Conservation (phyloP, 441 rosid species). For the Erodium texanum region DNA sequence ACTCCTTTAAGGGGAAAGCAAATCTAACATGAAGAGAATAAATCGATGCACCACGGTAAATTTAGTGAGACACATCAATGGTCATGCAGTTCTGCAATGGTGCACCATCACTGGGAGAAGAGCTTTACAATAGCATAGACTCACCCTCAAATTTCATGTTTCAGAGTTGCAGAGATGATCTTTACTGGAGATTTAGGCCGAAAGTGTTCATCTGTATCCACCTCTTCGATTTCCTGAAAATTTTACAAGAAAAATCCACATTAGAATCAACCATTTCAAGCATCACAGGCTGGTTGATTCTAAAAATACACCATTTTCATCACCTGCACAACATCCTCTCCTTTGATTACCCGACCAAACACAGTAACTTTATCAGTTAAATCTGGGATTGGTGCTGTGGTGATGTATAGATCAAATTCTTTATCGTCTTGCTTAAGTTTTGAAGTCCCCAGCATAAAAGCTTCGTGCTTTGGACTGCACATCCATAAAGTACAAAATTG, state of each 20-base stretch:
- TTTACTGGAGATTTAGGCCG: constrained; percentile 54
- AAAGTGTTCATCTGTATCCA: constrained; percentile 75
- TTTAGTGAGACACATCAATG: neutral
- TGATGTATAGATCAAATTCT: constrained; percentile 62
- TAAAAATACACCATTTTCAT: constrained; percentile 1
- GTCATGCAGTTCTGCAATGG: neutral
- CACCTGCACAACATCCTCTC: constrained; percentile 91
- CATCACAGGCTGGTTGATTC: neutral
- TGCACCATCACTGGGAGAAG: neutral
- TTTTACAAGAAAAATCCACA: neutral
- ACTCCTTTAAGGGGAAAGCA: neutral
- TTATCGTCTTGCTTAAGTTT: constrained; percentile 44
- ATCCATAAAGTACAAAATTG: constrained; percentile 7
- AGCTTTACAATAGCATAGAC: neutral
- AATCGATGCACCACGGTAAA: constrained; percentile 6
- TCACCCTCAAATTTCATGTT: constrained; percentile 31
- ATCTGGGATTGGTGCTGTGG: constrained; percentile 86
- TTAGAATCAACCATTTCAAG: neutral
- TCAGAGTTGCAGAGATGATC: constrained; percentile 42
- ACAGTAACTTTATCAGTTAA: constrained; percentile 57
- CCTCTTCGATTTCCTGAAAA: constrained; percentile 80
- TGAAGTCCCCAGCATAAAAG: constrained; percentile 77
- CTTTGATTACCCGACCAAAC: constrained; percentile 74
- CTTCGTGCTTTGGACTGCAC: constrained; percentile 74
- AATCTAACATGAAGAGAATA: constrained; percentile 10